Evolutionary conservation across 257 asterid genomes (phyloP), one percentile per base, ranked within the genome.

Genomic region (Solanum commersonii): DNA sequence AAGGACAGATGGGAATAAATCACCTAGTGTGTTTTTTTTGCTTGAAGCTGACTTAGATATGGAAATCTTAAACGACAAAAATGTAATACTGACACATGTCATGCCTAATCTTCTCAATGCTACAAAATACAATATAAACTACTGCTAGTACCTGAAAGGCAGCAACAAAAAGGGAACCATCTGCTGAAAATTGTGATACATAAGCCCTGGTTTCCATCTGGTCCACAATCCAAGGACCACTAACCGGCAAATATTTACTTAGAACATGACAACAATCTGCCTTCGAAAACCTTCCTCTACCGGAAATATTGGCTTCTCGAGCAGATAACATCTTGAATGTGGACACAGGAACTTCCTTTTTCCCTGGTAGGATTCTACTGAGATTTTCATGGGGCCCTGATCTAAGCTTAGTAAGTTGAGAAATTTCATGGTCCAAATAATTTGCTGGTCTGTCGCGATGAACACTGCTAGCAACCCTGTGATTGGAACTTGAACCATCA

Each of bases 121-220:
- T 18, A 88, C 42, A 49, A 68, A 40, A 65, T 79, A 38, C 74
- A 31, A 60, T 65, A 38, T 35, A 40, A 60, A 23, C 9, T 38
- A 34, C 46, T 84, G 25, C 49, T 44, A 35, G 84, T 90, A 96
- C 99, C 99, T 96, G 99, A 94, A 94, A 96, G 87, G 96, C 99
- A 68, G 99, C 98, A 89, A 96, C 84, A 70, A 95, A 94, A 87
- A 94, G 95, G 42, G 98, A 95, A 59, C 98, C 99, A 87, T 95
- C 98, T 4, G 91, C 89, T 29, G 99, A 94, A 91, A 96, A 96
- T 88, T 96, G 98, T 1, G 99, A 96, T 6, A 95, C 95, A 84
- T 96, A 96, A 87, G 98, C 98, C 89, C 97, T 90, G 29, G 94
- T 92, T 37, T 92, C 88, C 99, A 96, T 94, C 90, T 94, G 96